A percentile compares a stretch with the other conserved stretches of the same genome.
Conservation (phyloP, 2,329 filamentous ascomycete species). For the Pochonia chlamydosporia region DNA sequence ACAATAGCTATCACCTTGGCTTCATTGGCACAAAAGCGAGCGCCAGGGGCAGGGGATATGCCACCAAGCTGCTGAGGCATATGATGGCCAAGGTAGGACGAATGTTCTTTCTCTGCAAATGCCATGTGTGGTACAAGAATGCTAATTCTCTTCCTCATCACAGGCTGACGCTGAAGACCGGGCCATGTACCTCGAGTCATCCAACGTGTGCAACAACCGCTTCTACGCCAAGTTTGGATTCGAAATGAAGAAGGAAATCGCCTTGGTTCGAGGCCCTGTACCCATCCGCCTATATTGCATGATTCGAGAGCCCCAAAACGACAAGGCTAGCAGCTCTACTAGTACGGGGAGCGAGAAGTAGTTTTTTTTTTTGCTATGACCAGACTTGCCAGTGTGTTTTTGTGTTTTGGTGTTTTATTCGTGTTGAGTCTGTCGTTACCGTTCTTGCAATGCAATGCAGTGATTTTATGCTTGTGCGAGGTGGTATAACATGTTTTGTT, state of each 20-base stretch:
- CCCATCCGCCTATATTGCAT: constrained; percentile 71
- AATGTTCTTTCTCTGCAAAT: constrained; percentile 21
- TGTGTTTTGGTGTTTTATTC: background rate
- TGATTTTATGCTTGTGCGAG: too few species aligned
- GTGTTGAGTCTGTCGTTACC: too few species aligned
- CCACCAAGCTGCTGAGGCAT: constrained; percentile 62
- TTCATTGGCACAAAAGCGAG: constrained; percentile 73
- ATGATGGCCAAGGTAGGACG: constrained; percentile 53
- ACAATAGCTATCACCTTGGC: constrained; percentile 72
- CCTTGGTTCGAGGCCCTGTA: constrained; percentile 50
- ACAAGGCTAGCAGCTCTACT: constrained; percentile 13
- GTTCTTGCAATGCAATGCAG: too few species aligned
- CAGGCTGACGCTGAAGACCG: constrained; percentile 63
- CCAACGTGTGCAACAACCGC: constrained; percentile 57
- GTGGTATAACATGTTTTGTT: too few species aligned
- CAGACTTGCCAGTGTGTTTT: constrained; percentile 10
- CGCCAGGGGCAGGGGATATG: constrained; percentile 68
- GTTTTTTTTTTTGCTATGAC: background rate
- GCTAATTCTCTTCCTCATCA: background rate
- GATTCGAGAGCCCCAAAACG: constrained; percentile 62
- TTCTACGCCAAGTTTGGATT: constrained; percentile 78
- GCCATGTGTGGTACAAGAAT: too few species aligned
- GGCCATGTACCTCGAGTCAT: constrained; percentile 74
- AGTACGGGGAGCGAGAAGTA: constrained; percentile 1
- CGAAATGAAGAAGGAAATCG: constrained; percentile 55